These are phyloP conservation scores for Cucumis cinereus DNA, from an alignment of 306 rosid genomes.

Conservation along the genomic window DNA sequence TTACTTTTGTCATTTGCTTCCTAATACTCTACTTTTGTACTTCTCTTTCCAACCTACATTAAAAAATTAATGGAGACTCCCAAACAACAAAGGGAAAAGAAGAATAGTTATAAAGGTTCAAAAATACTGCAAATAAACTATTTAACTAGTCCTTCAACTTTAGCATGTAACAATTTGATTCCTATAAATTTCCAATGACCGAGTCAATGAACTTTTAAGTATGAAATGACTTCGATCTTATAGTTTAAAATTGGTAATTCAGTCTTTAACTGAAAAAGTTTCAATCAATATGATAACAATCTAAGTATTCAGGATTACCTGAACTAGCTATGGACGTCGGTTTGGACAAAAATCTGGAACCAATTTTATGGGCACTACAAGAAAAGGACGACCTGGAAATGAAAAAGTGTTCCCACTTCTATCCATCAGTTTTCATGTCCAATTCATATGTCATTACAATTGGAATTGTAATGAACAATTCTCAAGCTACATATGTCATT, in stretches of 20 bases:
- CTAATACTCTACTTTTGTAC: background rate
- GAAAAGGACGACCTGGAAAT: constrained; percentile 2
- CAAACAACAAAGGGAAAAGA: background rate
- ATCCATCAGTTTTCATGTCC: background rate
- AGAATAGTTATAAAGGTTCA: background rate
- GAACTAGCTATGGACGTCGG: constrained; percentile 25
- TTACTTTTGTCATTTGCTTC: background rate
- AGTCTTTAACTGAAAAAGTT: background rate
- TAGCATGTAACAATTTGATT: background rate
- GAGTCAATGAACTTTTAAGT: background rate
- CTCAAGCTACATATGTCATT: background rate
- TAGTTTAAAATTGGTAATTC: background rate
- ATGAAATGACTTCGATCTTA: background rate
- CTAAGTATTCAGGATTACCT: constrained; percentile 12
- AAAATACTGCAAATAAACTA: background rate
- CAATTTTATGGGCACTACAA: constrained; percentile 9
- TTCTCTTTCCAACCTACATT: background rate
- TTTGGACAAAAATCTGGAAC: constrained; percentile 3
- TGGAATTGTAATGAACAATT: background rate
- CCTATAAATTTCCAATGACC: background rate
- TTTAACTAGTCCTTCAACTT: background rate
- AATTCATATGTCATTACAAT: background rate
- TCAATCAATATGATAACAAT: background rate
- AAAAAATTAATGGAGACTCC: background rate
- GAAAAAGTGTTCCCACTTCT: background rate